Percentiles rank a stretch among this genome's conserved stretches.
Evolutionary conservation across 225 moss, liverwort and hornwort genomes (phyloP).

Genomic region (Pseudisothecium myosuroides): DNA sequence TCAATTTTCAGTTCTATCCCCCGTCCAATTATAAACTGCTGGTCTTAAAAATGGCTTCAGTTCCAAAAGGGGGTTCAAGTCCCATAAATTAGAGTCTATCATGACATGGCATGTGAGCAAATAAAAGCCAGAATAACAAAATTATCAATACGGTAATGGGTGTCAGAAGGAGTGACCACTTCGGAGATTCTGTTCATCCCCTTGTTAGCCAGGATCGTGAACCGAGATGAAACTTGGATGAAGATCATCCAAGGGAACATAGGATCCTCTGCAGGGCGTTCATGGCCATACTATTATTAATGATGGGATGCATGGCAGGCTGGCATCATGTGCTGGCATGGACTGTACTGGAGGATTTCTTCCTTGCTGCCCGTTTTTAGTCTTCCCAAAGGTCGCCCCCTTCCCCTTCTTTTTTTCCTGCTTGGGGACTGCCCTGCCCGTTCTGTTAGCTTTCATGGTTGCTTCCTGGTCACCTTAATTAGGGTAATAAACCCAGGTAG

Average conservation of each 20-base stretch:
- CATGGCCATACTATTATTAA: background rate
- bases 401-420: no score
- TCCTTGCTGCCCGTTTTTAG: background rate
- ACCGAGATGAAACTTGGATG: no score
- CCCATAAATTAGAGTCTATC: background rate
- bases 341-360: background rate
- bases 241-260: background rate
- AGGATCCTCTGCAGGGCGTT: background rate
- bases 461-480: background rate
- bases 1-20: background rate
- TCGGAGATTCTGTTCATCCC: background rate
- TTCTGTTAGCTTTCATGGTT: background rate
- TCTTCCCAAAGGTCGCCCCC: background rate
- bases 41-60: background rate
- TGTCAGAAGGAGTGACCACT: background rate
- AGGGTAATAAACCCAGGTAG: background rate
- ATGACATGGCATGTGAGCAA: constrained; percentile 1
- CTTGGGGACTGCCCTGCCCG: background rate
- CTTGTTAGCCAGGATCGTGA: no score
- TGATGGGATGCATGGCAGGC: background rate
- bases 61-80: no score
- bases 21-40: background rate
- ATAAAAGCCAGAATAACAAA: background rate
- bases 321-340: constrained; percentile 10
- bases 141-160: background rate